Evolutionary conservation across 208 protist species (phyloP), one percentile per base, ranked within the genome.

Genomic region (Leishmania lainsoni): DNA sequence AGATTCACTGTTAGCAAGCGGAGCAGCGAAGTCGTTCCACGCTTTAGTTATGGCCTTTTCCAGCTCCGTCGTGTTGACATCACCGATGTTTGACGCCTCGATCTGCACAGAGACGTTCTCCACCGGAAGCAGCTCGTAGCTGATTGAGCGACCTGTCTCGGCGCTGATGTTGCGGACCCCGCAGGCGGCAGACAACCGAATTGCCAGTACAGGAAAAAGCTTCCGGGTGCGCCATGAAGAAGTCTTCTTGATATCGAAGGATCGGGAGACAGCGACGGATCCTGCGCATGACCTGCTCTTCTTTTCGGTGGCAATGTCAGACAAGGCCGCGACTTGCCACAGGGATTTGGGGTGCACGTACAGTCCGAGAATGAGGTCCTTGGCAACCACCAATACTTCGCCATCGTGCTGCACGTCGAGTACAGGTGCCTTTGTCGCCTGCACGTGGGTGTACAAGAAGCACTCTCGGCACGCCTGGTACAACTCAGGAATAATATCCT

Each of bases 401-500:
- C 73, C 45, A 16, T 45, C 16, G 0, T 59, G 81, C 35, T 51
- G 76, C 20, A 65, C 74, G 0, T 58, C 39, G 1, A 86, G 16
- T 4, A 75, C 51, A 1, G 86, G 88, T 29, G 75, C 51, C 8
- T 69, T 63, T 12, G 35, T 45, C 3, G 82, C 10, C 9, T 42
- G 20, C 52, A 91, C 48, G 35, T 70, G 66, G 2, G 86, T 26
- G 22, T 70, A 77, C 80, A 97, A 75, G 9, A 49, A 14, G 66
- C 93, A 97, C n/a, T 93, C 78, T 3, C 80, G 83, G 71, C 93
- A 97, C 59, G 90, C 52, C 9, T 71, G 51, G 75, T 92, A 91
- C 22, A 86, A 39, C 12, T 81, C 81, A 8, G 93, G 93, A 48
- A 91, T 86, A 8, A 95, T 79, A 17, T 89, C 78, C 35, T 79